Base-by-base conservation (phyloP, 1,139 yeast species). In the Hanseniaspora uvarum region DNA sequence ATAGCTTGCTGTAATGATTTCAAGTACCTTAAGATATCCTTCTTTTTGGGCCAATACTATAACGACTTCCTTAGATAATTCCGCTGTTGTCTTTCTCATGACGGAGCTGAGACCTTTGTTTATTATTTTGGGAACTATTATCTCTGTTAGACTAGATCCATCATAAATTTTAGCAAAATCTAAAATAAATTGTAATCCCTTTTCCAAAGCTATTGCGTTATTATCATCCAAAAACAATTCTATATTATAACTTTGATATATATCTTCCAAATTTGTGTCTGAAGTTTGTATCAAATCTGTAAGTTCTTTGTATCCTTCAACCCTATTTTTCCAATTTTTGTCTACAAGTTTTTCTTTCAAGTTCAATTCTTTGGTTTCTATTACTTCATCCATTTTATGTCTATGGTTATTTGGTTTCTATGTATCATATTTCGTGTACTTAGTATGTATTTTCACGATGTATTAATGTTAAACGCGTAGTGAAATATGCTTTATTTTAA, bases 251-350 rank as follows among this genome's bases (percentile, higher is more conserved):
- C 8, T n/a, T 16, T 53, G 39, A 31, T 26, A 30, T 10, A 46
- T 10, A 12, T 47, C 18, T 11, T 34, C 28, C 10, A 47, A 23
- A 6, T 47, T 23, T n/a, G 44, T 12, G 19, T 47, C 18, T 33
- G 44, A 16, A 12, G 24, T 39, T 46, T 34, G 37, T 62, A 86
- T 85, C 50, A 65, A 68, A 52, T 70, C 70, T 31, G 73, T 70
- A 58, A 83, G 66, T 60, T 86, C 92, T 55, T 81, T 84, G 65
- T 89, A 92, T 0, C 94, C 96, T 16, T 73, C 78, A 55, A 79
- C 72, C 57, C 99, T 80, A 14, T 81, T 96, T 68, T 88, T 89
- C 98, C 98, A 94, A 58, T 73, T 80, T 63, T 81, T 82, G 67
- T 86, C 94, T 12, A 66, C 70, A 48, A 86, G 69, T 50, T 87